Evolutionary conservation across 306 rosid species (phyloP), one percentile per base, ranked within the genome.

Genomic region (Inga laurina): DNA sequence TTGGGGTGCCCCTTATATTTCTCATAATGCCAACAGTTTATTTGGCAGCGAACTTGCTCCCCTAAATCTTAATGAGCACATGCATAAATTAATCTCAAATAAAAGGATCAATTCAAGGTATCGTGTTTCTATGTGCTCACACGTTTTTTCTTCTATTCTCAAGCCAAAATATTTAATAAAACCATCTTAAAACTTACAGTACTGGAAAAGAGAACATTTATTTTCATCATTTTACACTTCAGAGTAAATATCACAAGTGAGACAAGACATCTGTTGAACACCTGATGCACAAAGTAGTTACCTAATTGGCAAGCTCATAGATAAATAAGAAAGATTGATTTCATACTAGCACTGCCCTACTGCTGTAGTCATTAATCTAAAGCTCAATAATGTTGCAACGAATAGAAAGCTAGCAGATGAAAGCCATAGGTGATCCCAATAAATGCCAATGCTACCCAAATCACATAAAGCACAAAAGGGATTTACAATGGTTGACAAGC

Each of bases 401-500:
- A 44, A 65, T 77, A 81, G 22, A 68, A 51, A 16, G 37, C 75
- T 22, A 21, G 10, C 56, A 71, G 54, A 76, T 39, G 7, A 76
- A 85, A 69, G 27, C 57, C 71, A 62, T 75, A 22, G 74, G 64
- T 10, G 35, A 76, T 71, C 45, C 46, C 76, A 45, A 75, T 41
- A 24, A 45, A 77, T 54, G 59, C 79, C 44, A 57, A 57, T 44
- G 76, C 34, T 62, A 74, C 74, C 76, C 49, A 81, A 79, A 72
- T 66, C 81, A 43, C 39, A 44, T 35, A 18, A 45, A 39, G 43
- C 74, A 72, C 32, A 81, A 30, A 64, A 64, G 64, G 68, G 49
- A 81, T 41, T 74, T 67, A 59, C 46, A 78, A 39, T 49, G 67
- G 81, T 10, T 74, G 72, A 72, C 74, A 82, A 59, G 35, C 44